Percentiles rank a stretch among this genome's conserved stretches.
Evolutionary conservation across 495 filamentous ascomycete species (phyloP).

Genomic region (Aeminium ludgeri): DNA sequence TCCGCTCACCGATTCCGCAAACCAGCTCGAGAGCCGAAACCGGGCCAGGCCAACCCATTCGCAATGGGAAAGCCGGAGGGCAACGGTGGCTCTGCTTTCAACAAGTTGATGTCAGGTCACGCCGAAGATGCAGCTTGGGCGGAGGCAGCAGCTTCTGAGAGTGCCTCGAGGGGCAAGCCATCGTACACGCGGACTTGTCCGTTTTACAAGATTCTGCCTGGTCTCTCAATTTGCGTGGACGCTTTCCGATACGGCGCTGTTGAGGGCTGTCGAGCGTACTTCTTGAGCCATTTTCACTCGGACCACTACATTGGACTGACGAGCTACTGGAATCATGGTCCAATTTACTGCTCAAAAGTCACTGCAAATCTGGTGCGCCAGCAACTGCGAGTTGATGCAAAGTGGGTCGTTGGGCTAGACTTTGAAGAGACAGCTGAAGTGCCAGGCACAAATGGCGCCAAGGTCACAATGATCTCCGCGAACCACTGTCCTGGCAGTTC

Average conservation of each 20-base stretch:
- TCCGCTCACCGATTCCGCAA: constrained; percentile 32
- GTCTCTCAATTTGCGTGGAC: constrained; percentile 83
- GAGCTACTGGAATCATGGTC: constrained; percentile 76
- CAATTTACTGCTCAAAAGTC: constrained; percentile 87
- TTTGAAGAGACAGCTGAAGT: constrained; percentile 73
- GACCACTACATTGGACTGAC: constrained; percentile 93
- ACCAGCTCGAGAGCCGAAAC: constrained; percentile 48
- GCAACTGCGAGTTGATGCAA: constrained; percentile 69
- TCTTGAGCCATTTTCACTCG: constrained; percentile 93
- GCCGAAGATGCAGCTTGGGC: constrained; percentile 86
- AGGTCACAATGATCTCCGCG: constrained; percentile 85
- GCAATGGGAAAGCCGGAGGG: constrained; percentile 27
- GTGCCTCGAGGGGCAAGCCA: constrained; percentile 66
- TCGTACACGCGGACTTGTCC: constrained; percentile 82
- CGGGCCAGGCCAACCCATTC: constrained; percentile 62
- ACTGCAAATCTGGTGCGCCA: constrained; percentile 79
- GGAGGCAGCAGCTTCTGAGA: constrained; percentile 62
- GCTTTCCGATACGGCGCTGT: constrained; percentile 93
- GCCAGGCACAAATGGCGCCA: constrained; percentile 59
- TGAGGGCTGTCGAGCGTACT: constrained; percentile 83
- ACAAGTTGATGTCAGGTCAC: constrained; percentile 79
- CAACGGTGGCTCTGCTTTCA: constrained; percentile 51
- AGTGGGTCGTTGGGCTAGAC: constrained; percentile 69
- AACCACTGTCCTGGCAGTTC: constrained; percentile 96
- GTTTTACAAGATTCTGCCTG: constrained; percentile 95